phyloP scores from a whole-genome alignment of 768 basidiomycete genomes.

The Pisolithus microcarpus region DNA sequence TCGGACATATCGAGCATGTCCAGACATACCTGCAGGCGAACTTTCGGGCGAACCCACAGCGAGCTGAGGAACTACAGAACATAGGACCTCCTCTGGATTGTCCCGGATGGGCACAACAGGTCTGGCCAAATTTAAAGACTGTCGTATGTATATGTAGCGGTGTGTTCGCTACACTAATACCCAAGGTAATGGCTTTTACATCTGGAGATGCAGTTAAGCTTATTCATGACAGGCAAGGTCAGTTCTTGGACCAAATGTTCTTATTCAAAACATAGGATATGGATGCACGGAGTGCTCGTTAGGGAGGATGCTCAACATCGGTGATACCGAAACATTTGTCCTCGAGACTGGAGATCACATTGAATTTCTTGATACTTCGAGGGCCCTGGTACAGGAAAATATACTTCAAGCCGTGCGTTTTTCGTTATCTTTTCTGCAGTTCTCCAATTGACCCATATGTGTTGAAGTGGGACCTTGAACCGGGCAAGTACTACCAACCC shows the following conservation, averaged over 20 bases:
- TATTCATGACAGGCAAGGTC: constrained; percentile 6
- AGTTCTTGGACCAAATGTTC: constrained; percentile 10
- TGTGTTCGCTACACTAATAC: not conserved
- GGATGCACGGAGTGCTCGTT: constrained; percentile 6
- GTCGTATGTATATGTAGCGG: constrained; percentile 3
- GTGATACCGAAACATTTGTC: not conserved
- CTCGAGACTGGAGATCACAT: not conserved
- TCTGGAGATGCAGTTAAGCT: not conserved
- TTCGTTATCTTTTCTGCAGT: not conserved
- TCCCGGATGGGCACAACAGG: not conserved
- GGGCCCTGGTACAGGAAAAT: no score
- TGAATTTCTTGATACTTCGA: not conserved
- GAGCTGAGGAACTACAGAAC: constrained; percentile 2
- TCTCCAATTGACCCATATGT: no score
- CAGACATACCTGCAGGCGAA: constrained; percentile 7
- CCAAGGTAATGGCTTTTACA: not conserved
- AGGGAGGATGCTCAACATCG: constrained; percentile 4
- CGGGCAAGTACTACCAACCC: constrained; percentile 6
- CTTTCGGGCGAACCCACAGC: constrained; percentile 4
- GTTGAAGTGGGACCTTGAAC: not conserved
- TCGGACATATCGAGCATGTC: constrained; percentile 8
- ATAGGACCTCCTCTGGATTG: not conserved
- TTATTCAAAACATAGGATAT: constrained; percentile 9
- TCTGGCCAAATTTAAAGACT: constrained; percentile 5
- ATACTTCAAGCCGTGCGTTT: not conserved